phyloP scores from a whole-genome alignment of 331 rosid genomes.

The Malus hybrid region DNA sequence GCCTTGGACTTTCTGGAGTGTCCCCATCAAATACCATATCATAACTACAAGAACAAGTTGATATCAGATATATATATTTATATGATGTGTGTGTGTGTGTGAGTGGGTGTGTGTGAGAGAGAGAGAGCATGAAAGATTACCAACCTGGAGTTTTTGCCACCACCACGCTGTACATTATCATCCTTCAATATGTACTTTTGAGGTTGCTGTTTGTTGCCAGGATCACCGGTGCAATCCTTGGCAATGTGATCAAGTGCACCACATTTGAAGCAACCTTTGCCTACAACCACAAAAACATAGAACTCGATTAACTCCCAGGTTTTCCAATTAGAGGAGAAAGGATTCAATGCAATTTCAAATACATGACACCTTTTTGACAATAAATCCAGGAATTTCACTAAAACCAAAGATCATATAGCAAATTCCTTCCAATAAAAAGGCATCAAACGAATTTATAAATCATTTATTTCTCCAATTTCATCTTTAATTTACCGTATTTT shows the following conservation, averaged over 20 bases:
- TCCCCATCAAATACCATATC: conserved; percentile 91
- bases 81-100: neutral
- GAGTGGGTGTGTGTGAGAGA: conserved; percentile 3
- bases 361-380: neutral
- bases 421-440: neutral
- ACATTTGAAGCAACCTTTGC: conserved; percentile 85
- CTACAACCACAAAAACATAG: conserved; percentile 23
- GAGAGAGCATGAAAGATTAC: conserved; percentile 14
- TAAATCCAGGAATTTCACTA: no score
- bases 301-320: neutral
- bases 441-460: neutral
- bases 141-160: conserved; percentile 45
- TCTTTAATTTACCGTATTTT: neutral
- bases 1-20: conserved; percentile 38
- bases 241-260: conserved; percentile 83
- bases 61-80: neutral
- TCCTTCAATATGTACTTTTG: conserved; percentile 64
- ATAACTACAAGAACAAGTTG: conserved; percentile 41
- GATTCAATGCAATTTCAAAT: neutral
- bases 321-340: neutral
- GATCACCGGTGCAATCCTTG: conserved; percentile 67
- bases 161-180: conserved; percentile 68
- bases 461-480: neutral
- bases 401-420: neutral
- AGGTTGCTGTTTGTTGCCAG: conserved; percentile 27